These are phyloP conservation scores for Aspergillus sergii DNA, from an alignment of 2,329 filamentous ascomycete genomes.

Conservation along the genomic window DNA sequence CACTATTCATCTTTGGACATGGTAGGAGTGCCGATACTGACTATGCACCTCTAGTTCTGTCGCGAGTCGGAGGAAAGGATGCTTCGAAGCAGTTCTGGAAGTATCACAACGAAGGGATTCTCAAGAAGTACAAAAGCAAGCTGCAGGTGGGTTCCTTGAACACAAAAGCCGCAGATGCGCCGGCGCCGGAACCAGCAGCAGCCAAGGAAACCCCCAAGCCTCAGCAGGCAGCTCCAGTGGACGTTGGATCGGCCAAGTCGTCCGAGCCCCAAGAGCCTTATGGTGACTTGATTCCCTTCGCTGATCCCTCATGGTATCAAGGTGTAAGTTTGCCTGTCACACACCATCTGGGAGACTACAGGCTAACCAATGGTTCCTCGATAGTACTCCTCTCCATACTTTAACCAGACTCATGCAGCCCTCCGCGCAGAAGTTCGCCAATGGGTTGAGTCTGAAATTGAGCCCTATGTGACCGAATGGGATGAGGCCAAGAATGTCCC, in stretches of 20 bases:
- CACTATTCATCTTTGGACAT: too few species aligned
- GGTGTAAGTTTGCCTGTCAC: conserved; percentile 62
- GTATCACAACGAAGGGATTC: conserved; percentile 62
- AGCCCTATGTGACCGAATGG: conserved; percentile 93
- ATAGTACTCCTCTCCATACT: conserved; percentile 94
- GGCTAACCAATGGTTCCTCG: conserved; percentile 15
- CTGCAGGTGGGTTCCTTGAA: conserved; percentile 75
- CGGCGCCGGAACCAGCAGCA: conserved; percentile 50
- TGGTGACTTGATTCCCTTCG: conserved; percentile 86
- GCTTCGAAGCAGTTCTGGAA: conserved; percentile 71
- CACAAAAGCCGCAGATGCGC: conserved; percentile 68
- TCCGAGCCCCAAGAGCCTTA: conserved; percentile 79
- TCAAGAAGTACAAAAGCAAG: conserved; percentile 65
- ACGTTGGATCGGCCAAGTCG: conserved; percentile 53
- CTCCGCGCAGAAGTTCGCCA: conserved; percentile 87
- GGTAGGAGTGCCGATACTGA: conserved; percentile 21
- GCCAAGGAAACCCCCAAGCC: conserved; percentile 57
- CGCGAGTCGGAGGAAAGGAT: conserved; percentile 67
- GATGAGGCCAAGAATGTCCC: conserved; percentile 93
- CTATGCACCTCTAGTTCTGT: conserved; percentile 53
- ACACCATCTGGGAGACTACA: neutral
- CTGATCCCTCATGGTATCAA: conserved; percentile 93
- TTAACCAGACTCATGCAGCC: conserved; percentile 89
- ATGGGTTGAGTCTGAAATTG: conserved; percentile 88
- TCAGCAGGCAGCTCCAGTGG: conserved; percentile 54